Evolutionary conservation across 805 yeast species (phyloP), one percentile per base, ranked within the genome.

Genomic region (Sugiyamaella marilandica): DNA sequence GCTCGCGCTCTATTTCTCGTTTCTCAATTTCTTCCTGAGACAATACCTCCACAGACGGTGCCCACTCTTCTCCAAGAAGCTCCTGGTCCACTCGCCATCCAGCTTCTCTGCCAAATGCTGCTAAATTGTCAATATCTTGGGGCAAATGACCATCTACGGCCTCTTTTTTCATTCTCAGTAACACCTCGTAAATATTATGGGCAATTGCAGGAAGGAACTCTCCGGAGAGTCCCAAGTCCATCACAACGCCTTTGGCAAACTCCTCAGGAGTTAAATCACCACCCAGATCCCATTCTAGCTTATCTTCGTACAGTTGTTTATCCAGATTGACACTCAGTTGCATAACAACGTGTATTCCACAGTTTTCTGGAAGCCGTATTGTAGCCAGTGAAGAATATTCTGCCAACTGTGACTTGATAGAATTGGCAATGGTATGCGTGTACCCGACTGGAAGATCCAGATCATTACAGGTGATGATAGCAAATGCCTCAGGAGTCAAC

Each of bases 21-120:
- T 85, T 85, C 65, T 92, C 97, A 53, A 94, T 88, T 69, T 94
- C 99, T 80, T 91, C 89, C 51, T 87, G 91, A 1, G 94, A 83
- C 54, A 94, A 76, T 11, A 82, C 80, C 68, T 92, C 98, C 5
- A 92, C 85, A 41, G 82, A 77, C 26, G 99, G 99, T 51, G 84
- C 83, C 95, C 97, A 94, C 11, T 72, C 75, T 35, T 83, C 86
- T 32, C 95, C 96, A 24, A 87, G 77, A 48, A 81, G 82, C 63
- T 85, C 94, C 31, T 80, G 77, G 63, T 85, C 97, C 63, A 76
- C 77, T 65, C 91, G 81, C 72, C 80, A 70, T 44, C 95, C 87
- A 1, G 85, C 82, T 50, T 77, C 77, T 39, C 72, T 74, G n/a
- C 81, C 82, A 60, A 78, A 78, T 0, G 84, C 85, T 0, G 85